A percentile compares a stretch with the other conserved stretches of the same genome.
Evolutionary conservation across 2,329 filamentous ascomycete genomes (phyloP).

Genomic region (Penicillium freii): DNA sequence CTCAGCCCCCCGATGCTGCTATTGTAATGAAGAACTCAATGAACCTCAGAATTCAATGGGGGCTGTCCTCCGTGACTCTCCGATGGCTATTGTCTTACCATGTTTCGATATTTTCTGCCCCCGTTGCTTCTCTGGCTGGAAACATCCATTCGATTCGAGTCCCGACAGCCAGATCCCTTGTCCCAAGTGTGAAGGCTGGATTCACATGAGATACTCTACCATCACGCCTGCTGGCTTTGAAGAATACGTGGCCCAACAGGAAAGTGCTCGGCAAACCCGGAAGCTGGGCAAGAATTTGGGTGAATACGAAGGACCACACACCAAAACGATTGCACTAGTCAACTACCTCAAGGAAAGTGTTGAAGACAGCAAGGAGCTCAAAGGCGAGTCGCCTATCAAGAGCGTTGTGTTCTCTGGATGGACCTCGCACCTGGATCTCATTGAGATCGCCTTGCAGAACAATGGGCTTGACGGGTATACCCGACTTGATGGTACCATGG

Average conservation of each 20-base stretch:
- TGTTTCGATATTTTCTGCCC: slow-evolving; percentile 86
- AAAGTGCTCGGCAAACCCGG: slow-evolving; percentile 48
- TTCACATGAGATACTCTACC: slow-evolving; percentile 64
- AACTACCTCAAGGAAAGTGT: slow-evolving; percentile 68
- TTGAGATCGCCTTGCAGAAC: slow-evolving; percentile 73
- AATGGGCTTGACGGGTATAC: slow-evolving; percentile 56
- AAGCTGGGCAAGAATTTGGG: slow-evolving; percentile 61
- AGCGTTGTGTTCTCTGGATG: slow-evolving; percentile 95
- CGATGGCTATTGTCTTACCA: slow-evolving; percentile 71
- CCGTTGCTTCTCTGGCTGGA: slow-evolving; percentile 64
- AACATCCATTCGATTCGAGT: slow-evolving; percentile 51
- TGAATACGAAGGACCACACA: slow-evolving; percentile 80
- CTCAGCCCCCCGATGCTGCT: slow-evolving; percentile 69
- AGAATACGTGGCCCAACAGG: slow-evolving; percentile 55
- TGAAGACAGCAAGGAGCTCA: slow-evolving; percentile 51
- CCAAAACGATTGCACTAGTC: slow-evolving; percentile 82
- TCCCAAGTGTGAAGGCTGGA: slow-evolving; percentile 64
- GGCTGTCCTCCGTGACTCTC: slow-evolving; percentile 50
- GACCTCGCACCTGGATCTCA: slow-evolving; percentile 91
- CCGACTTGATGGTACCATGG: slow-evolving; percentile 90
- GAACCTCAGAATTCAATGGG: slow-evolving; percentile 54
- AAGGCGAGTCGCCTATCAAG: slow-evolving; percentile 74
- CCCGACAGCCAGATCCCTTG: slow-evolving; percentile 57
- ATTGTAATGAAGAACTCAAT: slow-evolving; percentile 65
- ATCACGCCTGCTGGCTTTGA: slow-evolving; percentile 61